phyloP scores from a whole-genome alignment of 805 yeast genomes.

The Suhomyces sp. region DNA sequence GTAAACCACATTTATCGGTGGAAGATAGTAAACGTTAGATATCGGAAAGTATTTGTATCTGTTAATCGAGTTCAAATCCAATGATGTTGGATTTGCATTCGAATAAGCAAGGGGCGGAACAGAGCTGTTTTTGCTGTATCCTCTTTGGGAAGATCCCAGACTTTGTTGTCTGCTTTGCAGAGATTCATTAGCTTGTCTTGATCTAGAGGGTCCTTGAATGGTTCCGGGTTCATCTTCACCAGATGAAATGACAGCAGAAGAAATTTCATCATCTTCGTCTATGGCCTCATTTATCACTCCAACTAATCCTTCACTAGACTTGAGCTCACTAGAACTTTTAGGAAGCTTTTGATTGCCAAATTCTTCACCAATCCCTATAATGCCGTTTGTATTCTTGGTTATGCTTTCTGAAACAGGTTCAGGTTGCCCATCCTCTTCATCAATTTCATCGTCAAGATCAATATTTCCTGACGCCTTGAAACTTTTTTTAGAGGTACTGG shows the following conservation, averaged over 20 bases:
- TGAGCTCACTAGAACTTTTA: not conserved
- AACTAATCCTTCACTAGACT: not conserved
- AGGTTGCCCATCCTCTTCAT: conserved; percentile 1
- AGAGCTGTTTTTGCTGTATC: not conserved
- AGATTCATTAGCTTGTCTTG: not conserved
- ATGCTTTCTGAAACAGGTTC: not conserved
- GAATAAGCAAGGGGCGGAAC: conserved; percentile 5
- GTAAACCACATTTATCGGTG: conserved; percentile 56
- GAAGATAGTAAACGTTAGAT: conserved; percentile 49
- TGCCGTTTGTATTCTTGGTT: conserved; percentile 1
- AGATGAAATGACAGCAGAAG: conserved; percentile 3
- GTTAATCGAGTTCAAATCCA: conserved; percentile 12
- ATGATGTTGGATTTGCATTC: conserved; percentile 3
- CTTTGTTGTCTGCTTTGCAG: not conserved
- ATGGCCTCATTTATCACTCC: not conserved
- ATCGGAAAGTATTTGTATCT: conserved; percentile 53
- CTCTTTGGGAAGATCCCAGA: conserved; percentile 3
- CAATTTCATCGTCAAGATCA: conserved; percentile 8
- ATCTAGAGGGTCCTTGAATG: not conserved
- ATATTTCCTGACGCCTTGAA: conserved; percentile 8
- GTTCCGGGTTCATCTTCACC: conserved; percentile 4
- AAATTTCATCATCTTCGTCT: conserved; percentile 9
- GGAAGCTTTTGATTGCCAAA: not conserved
- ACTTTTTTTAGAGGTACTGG: conserved; percentile 8
- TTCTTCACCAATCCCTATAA: too few relatives aligned